These are phyloP conservation scores for Ascoidea rubescens DNA, from an alignment of 805 yeast genomes.

Conservation along the genomic window DNA sequence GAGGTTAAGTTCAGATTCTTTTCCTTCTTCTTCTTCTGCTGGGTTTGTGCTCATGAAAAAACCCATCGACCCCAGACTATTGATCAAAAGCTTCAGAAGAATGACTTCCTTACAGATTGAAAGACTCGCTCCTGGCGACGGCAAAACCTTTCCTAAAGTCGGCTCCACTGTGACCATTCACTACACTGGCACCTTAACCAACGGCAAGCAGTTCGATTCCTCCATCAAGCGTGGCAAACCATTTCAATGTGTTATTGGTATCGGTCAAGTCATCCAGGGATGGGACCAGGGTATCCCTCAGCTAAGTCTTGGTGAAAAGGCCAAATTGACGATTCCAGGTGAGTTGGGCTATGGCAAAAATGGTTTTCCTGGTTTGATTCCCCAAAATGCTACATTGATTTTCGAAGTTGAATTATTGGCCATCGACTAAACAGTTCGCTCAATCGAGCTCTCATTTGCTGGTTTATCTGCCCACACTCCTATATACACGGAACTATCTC, in stretches of 20 bases:
- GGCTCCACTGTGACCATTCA: conserved; percentile 91
- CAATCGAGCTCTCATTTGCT: too few species aligned
- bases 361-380: conserved; percentile 94
- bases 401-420: conserved; percentile 59
- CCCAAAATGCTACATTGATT: conserved; percentile 88
- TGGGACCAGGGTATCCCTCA: conserved; percentile 95
- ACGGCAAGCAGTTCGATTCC: conserved; percentile 93
- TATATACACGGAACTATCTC: too few species aligned
- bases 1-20: conserved; percentile 48
- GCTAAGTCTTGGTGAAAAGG: conserved; percentile 86
- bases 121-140: conserved; percentile 40
- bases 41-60: not conserved
- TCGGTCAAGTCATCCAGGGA: conserved; percentile 92
- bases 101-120: conserved; percentile 21
- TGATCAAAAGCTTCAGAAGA: not conserved
- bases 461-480: too few species aligned
- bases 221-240: conserved; percentile 93
- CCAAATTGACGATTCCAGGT: conserved; percentile 85
- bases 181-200: conserved; percentile 89
- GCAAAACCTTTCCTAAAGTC: conserved; percentile 67
- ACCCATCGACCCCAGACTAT: not conserved
- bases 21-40: not conserved
- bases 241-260: conserved; percentile 88
- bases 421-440: conserved; percentile 1
- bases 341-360: conserved; percentile 86